phyloP scores from a whole-genome alignment of 2,329 filamentous ascomycete species.

The Rhexocercosporidium sp. region DNA sequence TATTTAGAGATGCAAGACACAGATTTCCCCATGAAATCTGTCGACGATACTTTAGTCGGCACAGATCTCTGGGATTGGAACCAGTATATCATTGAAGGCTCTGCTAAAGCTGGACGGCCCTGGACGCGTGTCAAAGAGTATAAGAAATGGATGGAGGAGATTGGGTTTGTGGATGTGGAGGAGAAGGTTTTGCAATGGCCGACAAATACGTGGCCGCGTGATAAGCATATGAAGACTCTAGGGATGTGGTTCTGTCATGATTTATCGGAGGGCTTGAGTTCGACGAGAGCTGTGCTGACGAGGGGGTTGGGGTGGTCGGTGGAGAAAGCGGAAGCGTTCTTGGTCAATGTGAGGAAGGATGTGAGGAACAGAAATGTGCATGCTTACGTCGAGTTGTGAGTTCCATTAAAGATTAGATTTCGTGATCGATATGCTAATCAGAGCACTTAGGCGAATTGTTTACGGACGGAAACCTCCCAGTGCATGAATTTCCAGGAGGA shows the following conservation, averaged over 20 bases:
- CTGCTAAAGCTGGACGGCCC: slow-evolving; percentile 7
- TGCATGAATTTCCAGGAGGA: not conserved
- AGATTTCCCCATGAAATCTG: slow-evolving; percentile 10
- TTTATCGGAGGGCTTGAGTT: not conserved
- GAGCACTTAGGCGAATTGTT: not conserved
- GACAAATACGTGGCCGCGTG: slow-evolving; percentile 38
- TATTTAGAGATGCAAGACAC: slow-evolving; percentile 20
- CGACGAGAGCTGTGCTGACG: not conserved
- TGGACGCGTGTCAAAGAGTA: slow-evolving; percentile 14
- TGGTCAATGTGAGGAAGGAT: slow-evolving; percentile 10
- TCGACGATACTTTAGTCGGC: slow-evolving; percentile 10
- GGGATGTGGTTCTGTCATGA: slow-evolving; percentile 3
- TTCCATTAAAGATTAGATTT: not conserved
- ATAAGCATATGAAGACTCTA: slow-evolving; percentile 32
- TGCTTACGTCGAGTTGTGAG: slow-evolving; percentile 12
- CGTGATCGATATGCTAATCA: not conserved
- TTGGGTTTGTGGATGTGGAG: slow-evolving; percentile 39
- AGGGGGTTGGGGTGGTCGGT: not conserved
- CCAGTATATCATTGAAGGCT: slow-evolving; percentile 12
- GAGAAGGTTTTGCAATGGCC: slow-evolving; percentile 36
- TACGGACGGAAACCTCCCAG: not conserved
- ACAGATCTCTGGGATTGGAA: slow-evolving; percentile 15
- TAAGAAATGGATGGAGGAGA: slow-evolving; percentile 20
- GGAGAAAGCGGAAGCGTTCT: slow-evolving; percentile 10
- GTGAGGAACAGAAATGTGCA: slow-evolving; percentile 6